Conservation (phyloP, 805 yeast species). For the Ogataea paradorogensis region DNA sequence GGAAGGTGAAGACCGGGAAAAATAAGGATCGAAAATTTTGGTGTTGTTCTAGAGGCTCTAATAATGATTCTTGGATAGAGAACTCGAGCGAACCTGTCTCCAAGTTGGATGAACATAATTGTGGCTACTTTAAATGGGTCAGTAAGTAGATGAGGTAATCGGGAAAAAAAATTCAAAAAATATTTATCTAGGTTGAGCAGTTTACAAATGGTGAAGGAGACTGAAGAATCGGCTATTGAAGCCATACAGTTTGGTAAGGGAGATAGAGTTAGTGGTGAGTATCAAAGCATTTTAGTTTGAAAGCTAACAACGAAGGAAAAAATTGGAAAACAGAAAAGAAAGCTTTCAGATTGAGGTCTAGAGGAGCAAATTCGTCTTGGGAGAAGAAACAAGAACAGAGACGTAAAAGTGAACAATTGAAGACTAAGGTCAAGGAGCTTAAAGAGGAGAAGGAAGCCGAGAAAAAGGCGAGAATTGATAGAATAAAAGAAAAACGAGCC, state of each 20-base stretch:
- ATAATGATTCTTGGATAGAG: constrained; percentile 23
- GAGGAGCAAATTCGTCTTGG: constrained; percentile 64
- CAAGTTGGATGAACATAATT: constrained; percentile 34
- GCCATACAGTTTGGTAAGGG: constrained; percentile 27
- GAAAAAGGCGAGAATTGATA: constrained; percentile 51
- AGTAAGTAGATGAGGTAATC: constrained; percentile 6
- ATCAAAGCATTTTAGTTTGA: background rate
- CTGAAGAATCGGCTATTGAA: constrained; percentile 4
- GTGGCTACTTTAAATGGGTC: constrained; percentile 57
- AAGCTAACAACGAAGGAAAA: constrained; percentile 43
- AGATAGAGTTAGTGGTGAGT: constrained; percentile 32
- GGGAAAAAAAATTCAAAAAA: constrained; percentile 2
- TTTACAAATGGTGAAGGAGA: background rate
- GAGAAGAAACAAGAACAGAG: constrained; percentile 64
- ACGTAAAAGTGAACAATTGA: constrained; percentile 61
- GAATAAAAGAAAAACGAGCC: constrained; percentile 69
- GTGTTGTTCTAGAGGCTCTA: constrained; percentile 43
- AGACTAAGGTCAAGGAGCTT: constrained; percentile 65
- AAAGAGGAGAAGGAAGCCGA: constrained; percentile 73
- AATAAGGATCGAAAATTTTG: constrained; percentile 53
- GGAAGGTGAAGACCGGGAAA: constrained; percentile 42
- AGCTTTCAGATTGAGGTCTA: constrained; percentile 61
- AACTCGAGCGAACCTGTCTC: background rate
- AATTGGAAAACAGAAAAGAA: constrained; percentile 68
- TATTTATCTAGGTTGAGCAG: background rate